Evolutionary conservation across 345 rosid genomes (phyloP), one percentile per base, ranked within the genome.

Genomic region (Cardamine chenopodiifolia): DNA sequence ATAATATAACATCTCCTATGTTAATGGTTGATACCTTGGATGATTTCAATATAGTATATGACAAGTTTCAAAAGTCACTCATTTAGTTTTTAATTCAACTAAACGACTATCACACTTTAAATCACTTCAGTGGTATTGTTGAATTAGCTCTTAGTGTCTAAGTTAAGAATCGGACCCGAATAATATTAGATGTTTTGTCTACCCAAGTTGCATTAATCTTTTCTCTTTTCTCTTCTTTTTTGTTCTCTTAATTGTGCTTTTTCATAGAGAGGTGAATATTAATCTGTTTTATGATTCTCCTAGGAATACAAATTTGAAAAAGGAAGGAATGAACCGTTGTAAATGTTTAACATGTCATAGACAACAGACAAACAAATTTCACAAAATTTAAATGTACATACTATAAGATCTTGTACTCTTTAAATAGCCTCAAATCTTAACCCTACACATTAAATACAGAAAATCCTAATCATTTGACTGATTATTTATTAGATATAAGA

Each of bases 391-490:
- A 26, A 2, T 26, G 6, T 26, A 15, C 11, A 55, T 54, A 19
- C 3, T 26, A 55, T 28, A 55, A 55, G 37, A 57, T 31, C 1
- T 31, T 31, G 25, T 17, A 57, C 10, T 17, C 15, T 57, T 17
- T 31, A 57, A n/a, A 57, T 57, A 31, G 22, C 25, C 25, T 31
- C 40, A 31, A 49, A 19, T 19, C 12, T 29, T 9, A 56, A 31
- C 40, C 40, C 23, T 31, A 17, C 40, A 31, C 62, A 57, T 57
- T 31, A 57, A 57, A 57, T 58, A 58, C 44, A 11, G 44, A 57
- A 31, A 31, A 2, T 17, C 42, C 5, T 17, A 57, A 57, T 31
- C 25, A 57, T 57, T 57, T 57, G 40, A 56, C 14, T n/a, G 39
- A 29, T 20, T n/a, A 56, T 55, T 28, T 12, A 40, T 42, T 25